Conservation (phyloP, 2,329 filamentous ascomycete species). For the Aspergillus japonicus region DNA sequence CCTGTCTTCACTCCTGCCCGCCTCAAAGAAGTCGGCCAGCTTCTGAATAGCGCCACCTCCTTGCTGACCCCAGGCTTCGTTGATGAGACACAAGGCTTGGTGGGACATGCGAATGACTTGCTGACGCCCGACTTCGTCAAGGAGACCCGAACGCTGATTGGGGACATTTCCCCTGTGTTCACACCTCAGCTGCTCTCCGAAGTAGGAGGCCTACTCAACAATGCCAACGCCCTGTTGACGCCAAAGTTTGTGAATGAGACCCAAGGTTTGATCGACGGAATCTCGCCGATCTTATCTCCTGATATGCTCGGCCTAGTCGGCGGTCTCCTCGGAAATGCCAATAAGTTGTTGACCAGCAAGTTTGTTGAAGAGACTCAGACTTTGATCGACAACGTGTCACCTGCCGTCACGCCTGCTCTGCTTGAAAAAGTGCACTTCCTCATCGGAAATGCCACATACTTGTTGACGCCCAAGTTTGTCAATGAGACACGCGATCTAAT, state of each 20-base stretch:
- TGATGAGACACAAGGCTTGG: constrained; percentile 26
- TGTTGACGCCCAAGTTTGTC: constrained; percentile 34
- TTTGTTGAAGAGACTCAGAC: constrained; percentile 27
- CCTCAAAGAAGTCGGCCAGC: constrained; percentile 22
- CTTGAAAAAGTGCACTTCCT: constrained; percentile 30
- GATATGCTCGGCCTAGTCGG: constrained; percentile 11
- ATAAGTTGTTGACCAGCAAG: constrained; percentile 25
- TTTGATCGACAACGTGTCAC: constrained; percentile 23
- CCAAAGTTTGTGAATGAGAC: constrained; percentile 25
- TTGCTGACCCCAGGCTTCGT: constrained; percentile 34
- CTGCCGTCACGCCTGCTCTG: constrained; percentile 27
- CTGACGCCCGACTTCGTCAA: constrained; percentile 25
- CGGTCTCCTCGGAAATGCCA: constrained; percentile 22
- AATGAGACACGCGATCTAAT: constrained; percentile 29
- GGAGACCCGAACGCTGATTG: constrained; percentile 17
- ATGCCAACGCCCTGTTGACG: constrained; percentile 27
- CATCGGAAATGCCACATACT: constrained; percentile 30
- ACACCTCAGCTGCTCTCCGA: constrained; percentile 22
- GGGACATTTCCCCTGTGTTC: constrained; percentile 15
- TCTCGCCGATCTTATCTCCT: constrained; percentile 10
- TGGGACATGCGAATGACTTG: constrained; percentile 24
- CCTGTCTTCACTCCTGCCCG: constrained; percentile 25
- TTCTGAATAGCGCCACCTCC: constrained; percentile 30
- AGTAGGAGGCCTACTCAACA: constrained; percentile 20
- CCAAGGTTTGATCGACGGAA: constrained; percentile 16